A percentile compares a stretch with the other conserved stretches of the same genome.
Conservation (phyloP, 2,329 filamentous ascomycete genomes). For the Fusarium continuum region DNA sequence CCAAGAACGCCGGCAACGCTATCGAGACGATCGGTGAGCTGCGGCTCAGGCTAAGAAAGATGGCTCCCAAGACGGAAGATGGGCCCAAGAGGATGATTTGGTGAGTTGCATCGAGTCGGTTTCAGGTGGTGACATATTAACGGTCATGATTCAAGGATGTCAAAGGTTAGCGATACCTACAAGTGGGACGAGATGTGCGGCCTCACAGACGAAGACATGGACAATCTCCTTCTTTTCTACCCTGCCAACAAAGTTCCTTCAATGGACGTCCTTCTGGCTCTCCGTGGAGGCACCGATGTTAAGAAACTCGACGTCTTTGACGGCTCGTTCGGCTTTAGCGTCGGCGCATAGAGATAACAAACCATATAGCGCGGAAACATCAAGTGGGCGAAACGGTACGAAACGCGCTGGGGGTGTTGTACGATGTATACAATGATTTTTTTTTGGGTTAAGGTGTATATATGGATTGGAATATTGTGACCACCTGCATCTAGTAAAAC, state of each 20-base stretch:
- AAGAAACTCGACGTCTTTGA: constrained; percentile 65
- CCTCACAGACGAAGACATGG: constrained; percentile 86
- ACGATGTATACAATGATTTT: constrained; percentile 29
- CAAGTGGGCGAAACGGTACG: not conserved
- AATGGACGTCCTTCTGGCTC: constrained; percentile 63
- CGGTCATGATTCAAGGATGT: constrained; percentile 72
- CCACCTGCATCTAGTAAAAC: not conserved
- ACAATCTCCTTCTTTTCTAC: constrained; percentile 81
- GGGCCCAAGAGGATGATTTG: constrained; percentile 91
- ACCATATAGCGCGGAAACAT: not conserved
- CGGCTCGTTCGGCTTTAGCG: constrained; percentile 67
- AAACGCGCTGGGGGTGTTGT: constrained; percentile 22
- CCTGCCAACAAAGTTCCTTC: constrained; percentile 63
- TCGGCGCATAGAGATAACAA: constrained; percentile 51
- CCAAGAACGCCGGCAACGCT: constrained; percentile 82
- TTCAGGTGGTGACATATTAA: constrained; percentile 2
- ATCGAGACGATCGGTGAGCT: constrained; percentile 85
- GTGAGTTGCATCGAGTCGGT: constrained; percentile 55
- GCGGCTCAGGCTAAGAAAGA: constrained; percentile 78
- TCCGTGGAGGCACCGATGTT: constrained; percentile 57
- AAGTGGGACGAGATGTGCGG: constrained; percentile 84
- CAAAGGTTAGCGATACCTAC: constrained; percentile 87
- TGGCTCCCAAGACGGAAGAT: constrained; percentile 77
- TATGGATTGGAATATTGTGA: constrained; percentile 28
- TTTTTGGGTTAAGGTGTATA: constrained; percentile 37